Base-by-base conservation (phyloP, 768 basidiomycete genomes). In the Zangia roseola region DNA sequence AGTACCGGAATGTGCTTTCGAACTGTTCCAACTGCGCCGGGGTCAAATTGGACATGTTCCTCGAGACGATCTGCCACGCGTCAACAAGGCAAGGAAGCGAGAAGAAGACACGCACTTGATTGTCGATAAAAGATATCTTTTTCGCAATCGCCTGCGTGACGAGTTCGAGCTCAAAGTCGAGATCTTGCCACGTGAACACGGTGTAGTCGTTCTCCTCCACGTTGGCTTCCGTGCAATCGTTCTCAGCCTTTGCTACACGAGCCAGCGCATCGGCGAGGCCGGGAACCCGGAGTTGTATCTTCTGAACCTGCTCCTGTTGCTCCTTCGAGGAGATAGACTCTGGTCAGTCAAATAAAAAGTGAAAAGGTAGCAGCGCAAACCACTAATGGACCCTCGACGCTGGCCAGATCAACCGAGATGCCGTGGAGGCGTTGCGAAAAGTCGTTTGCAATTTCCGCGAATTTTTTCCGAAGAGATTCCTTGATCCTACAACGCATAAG, bases 161-260 rank as follows among this genome's bases (percentile, higher is more conserved):
- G 12, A 94, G 74, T 63, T 86, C 86, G 1, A 94, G 75, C 69
- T 98, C 94, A 55, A 94, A 97, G 49, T 86, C 84, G 35, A 97
- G 76, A 65, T 97, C 94, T 67, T 91, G 88, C 54, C 77, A 83
- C 5, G 89, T 91, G 61, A 94, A 88, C 3, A 95, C 82, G 0
- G 93, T 95, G 65, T 94, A 90, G 64, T 98, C 95, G 63, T 97
- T 97, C 68, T 97, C 94, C 61, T 98, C 95, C 6, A 97, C 87
- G 52, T 98, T 97, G 10, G 94, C 94, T 7, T 82, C 81, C 4
- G 70, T 70, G 68, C 94, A 97, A 45, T 86, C 88, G 1, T 76
- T 74, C 58, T 97, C 91, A 1, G 84, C 85, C 0, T 65, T 71
- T 0, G 72, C 73, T 10, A 95, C 83, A 13, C 74, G 63, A 12